A percentile compares a stretch with the other conserved stretches of the same genome.
These are phyloP conservation scores for Colletotrichum cuscutae DNA, from an alignment of 2,329 filamentous ascomycete genomes.

Conservation along the genomic window DNA sequence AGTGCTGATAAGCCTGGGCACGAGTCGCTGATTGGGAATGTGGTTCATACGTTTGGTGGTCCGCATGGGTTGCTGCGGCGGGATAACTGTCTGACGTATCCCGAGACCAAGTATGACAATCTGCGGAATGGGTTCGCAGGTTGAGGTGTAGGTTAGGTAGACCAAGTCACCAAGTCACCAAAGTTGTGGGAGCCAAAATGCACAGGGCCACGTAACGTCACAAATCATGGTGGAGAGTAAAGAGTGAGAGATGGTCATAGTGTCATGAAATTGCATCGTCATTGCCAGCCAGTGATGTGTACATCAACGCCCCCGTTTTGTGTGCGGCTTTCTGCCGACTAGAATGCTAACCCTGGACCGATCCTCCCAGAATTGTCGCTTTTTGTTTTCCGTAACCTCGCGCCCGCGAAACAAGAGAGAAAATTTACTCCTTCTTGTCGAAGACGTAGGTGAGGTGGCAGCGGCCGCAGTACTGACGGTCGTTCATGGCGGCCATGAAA, in stretches of 20 bases:
- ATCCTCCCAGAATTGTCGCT: conserved; percentile 28
- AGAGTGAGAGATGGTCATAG: conserved; percentile 23
- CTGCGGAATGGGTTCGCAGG: conserved; percentile 65
- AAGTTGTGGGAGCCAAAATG: too few species aligned
- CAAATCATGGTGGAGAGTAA: neutral
- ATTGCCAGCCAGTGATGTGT: conserved; percentile 42
- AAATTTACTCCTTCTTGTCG: conserved; percentile 67
- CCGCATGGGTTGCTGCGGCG: conserved; percentile 57
- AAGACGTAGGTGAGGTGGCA: conserved; percentile 81
- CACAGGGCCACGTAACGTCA: neutral
- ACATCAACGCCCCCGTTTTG: conserved; percentile 53
- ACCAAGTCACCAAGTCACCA: neutral
- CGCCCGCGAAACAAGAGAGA: conserved; percentile 28
- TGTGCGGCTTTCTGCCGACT: conserved; percentile 44
- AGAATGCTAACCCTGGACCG: conserved; percentile 35
- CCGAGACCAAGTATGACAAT: conserved; percentile 77
- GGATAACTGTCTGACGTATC: conserved; percentile 71
- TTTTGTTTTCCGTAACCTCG: conserved; percentile 19
- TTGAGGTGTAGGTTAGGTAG: neutral
- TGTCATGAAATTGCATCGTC: conserved; percentile 36
- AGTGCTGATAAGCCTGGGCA: conserved; percentile 77
- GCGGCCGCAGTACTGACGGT: conserved; percentile 94
- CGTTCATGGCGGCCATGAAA: conserved; percentile 99
- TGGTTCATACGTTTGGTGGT: conserved; percentile 69
- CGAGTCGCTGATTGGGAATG: conserved; percentile 75